These are phyloP conservation scores for Xylariaceae sp. DNA, from an alignment of 2,329 filamentous ascomycete genomes.

Conservation along the genomic window DNA sequence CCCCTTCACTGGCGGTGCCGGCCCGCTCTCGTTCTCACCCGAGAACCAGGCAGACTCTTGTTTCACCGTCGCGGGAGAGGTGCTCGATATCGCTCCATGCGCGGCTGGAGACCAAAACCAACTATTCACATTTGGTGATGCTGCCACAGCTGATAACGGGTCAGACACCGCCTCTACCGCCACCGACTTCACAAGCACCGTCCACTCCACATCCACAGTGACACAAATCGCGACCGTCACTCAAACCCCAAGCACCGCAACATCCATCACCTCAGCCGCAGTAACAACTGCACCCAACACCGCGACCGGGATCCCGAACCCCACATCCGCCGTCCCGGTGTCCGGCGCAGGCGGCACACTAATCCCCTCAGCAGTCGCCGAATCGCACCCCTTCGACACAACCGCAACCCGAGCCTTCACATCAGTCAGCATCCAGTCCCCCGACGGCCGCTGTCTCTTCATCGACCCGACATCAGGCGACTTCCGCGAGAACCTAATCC, in stretches of 20 bases:
- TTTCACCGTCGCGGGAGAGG: slow-evolving; percentile 42
- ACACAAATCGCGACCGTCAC: not conserved
- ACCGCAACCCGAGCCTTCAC: slow-evolving; percentile 46
- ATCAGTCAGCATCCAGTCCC: slow-evolving; percentile 44
- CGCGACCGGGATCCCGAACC: slow-evolving; percentile 31
- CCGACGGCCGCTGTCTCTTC: slow-evolving; percentile 50
- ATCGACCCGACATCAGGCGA: slow-evolving; percentile 52
- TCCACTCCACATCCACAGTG: not conserved
- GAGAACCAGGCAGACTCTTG: slow-evolving; percentile 46
- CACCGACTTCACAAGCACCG: not conserved
- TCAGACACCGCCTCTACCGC: slow-evolving; percentile 9
- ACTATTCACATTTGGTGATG: slow-evolving; percentile 36
- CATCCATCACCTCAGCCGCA: slow-evolving; percentile 2
- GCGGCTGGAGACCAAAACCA: slow-evolving; percentile 39
- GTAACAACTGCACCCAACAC: not conserved
- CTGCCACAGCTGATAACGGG: slow-evolving; percentile 5
- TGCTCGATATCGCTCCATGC: slow-evolving; percentile 45
- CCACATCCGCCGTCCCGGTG: slow-evolving; percentile 45
- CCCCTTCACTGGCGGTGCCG: slow-evolving; percentile 41
- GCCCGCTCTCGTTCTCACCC: slow-evolving; percentile 44
- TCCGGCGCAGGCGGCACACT: slow-evolving; percentile 50
- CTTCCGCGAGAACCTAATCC: slow-evolving; percentile 53
- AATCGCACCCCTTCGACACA: slow-evolving; percentile 46
- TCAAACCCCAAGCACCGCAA: not conserved
- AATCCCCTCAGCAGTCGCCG: slow-evolving; percentile 47